Conservation (phyloP, 2,329 filamentous ascomycete genomes). For the Cladosporium sp. region DNA sequence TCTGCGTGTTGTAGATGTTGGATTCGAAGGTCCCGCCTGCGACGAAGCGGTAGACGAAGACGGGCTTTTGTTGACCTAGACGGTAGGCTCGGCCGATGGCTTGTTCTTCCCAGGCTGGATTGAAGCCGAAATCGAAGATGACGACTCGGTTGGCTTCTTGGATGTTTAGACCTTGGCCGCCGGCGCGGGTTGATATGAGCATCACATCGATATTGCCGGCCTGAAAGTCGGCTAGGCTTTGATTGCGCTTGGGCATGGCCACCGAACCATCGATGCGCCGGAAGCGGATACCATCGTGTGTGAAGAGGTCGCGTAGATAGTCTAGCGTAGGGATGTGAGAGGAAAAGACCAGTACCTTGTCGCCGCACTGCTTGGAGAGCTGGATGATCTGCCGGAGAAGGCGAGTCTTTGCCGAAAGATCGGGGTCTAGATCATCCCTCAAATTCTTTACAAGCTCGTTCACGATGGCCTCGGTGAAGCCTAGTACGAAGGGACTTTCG, state of each 20-base stretch:
- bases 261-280: slow-evolving; percentile 66
- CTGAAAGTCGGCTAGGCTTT: slow-evolving; percentile 66
- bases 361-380: slow-evolving; percentile 54
- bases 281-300: slow-evolving; percentile 41
- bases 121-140: slow-evolving; percentile 78
- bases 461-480: slow-evolving; percentile 34
- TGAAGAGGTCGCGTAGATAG: slow-evolving; percentile 59
- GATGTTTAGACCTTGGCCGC: slow-evolving; percentile 79
- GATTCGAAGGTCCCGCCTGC: slow-evolving; percentile 76
- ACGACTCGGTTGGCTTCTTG: slow-evolving; percentile 78
- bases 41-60: slow-evolving; percentile 80
- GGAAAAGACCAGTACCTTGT: slow-evolving; percentile 79
- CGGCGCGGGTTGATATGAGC: slow-evolving; percentile 77
- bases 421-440: slow-evolving; percentile 39
- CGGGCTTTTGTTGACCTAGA: slow-evolving; percentile 72
- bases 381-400: slow-evolving; percentile 67
- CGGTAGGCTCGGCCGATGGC: slow-evolving; percentile 83
- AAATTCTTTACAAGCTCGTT: slow-evolving; percentile 33
- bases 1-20: slow-evolving; percentile 63
- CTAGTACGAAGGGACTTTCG: slow-evolving; percentile 29
- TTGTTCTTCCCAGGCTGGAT: slow-evolving; percentile 77
- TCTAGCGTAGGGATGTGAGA: slow-evolving; percentile 66
- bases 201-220: slow-evolving; percentile 52
- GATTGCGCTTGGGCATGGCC: slow-evolving; percentile 53
- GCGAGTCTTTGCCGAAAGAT: slow-evolving; percentile 62